Conservation (phyloP, 768 basidiomycete genomes). For the Boletus pseudopeckii region DNA sequence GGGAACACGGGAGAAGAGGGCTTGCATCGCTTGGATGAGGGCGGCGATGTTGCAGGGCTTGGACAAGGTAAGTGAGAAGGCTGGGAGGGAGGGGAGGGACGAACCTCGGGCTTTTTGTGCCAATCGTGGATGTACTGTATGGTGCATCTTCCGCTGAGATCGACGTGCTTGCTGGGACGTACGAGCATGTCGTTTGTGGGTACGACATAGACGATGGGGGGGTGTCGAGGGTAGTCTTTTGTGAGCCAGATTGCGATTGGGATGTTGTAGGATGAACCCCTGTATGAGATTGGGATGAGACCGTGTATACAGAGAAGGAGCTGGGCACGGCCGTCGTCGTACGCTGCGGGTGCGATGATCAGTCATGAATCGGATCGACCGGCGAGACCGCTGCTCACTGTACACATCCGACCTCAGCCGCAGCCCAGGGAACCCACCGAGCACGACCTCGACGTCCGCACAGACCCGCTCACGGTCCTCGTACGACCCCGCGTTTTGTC, state of each 20-base stretch:
- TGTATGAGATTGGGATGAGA: constrained; percentile 81
- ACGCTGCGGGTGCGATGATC: constrained; percentile 48
- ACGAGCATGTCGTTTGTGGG: constrained; percentile 91
- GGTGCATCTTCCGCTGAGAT: constrained; percentile 72
- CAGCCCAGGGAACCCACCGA: constrained; percentile 52
- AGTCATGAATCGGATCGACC: neutral
- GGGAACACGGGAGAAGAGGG: constrained; percentile 79
- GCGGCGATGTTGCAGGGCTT: constrained; percentile 76
- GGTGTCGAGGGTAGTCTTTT: constrained; percentile 73
- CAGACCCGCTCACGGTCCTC: constrained; percentile 52
- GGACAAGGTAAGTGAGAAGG: neutral
- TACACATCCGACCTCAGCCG: constrained; percentile 81
- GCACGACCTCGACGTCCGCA: constrained; percentile 57
- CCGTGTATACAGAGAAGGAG: constrained; percentile 90
- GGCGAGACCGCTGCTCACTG: constrained; percentile 39
- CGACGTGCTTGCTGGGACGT: constrained; percentile 68
- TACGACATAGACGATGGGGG: constrained; percentile 88
- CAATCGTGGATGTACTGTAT: constrained; percentile 73
- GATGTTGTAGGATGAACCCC: constrained; percentile 82
- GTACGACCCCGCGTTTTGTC: constrained; percentile 60
- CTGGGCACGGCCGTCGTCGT: constrained; percentile 92
- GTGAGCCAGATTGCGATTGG: constrained; percentile 89
- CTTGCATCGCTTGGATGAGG: constrained; percentile 74
- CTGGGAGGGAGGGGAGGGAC: constrained; percentile 10
- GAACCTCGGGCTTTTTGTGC: constrained; percentile 71